Base-by-base conservation (phyloP, 179 eudicot species). In the Pouteria campechiana region DNA sequence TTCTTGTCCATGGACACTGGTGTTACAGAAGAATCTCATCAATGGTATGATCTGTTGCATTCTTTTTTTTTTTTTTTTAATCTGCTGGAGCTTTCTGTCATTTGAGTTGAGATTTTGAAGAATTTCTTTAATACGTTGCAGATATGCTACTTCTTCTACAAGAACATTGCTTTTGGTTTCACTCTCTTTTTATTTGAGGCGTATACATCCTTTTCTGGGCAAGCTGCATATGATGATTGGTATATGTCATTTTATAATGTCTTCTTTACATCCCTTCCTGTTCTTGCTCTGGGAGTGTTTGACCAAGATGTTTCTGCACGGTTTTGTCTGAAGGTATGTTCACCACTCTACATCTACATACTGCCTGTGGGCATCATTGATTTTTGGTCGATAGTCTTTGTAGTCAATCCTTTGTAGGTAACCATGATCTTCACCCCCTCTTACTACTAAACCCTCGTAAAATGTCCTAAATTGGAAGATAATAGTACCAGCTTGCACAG, bases 1-100 rank as follows among this genome's bases (percentile, higher is more conserved):
- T 87, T 17, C 68, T 87, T 47, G 96, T 83, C 58, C 96, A 79
- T 44, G 96, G 94, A 27, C 96, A 87, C 43, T 87, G 96, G 96
- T 83, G 83, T 43, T 83, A 83, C 72, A 74, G 81, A 59, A 72
- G 96, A 57, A 76, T 87, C 51, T 69, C 96, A 2, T 38, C 72
- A 8, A 87, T 76, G 96, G 96, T 87, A 82, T 30, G 23, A 2
- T 32, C 31, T 15, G 29, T 41, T 11, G 3, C 23, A 6, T 21
- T 4, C 11, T 25, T 25, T n/a, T 15, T n/a, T 32, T 16, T 32
- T 8, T 4, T 32, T n/a, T 12, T 18, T 3, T 21, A 14, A 14
- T 22, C 23, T 6, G 9, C 14, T 35, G 17, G 27, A 13, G 28
- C 27, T 18, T 37, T 39, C 20, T 27, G 16, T 41, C 33, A 34